Evolutionary conservation across 257 asterid genomes (phyloP).

Genomic region (Orobanche coerulescens): DNA sequence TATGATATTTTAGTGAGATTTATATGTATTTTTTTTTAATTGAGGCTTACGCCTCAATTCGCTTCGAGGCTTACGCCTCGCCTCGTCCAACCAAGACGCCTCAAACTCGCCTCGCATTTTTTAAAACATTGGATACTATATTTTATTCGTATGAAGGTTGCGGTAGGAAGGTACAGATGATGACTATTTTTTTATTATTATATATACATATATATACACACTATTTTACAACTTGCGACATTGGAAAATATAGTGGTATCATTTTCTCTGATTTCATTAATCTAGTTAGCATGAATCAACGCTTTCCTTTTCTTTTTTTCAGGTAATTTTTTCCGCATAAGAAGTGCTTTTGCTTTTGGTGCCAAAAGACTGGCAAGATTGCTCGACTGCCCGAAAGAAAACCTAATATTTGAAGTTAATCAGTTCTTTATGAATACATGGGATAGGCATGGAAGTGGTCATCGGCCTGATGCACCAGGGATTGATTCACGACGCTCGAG

Average conservation of each 20-base stretch:
- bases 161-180: too few species aligned
- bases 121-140: too few species aligned
- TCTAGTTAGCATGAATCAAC: constrained; percentile 5
- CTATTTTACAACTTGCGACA: constrained; percentile 4
- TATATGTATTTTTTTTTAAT: too few species aligned
- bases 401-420: constrained; percentile 53
- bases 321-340: constrained; percentile 85
- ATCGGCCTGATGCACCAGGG: constrained; percentile 76
- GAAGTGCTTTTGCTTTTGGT: constrained; percentile 93
- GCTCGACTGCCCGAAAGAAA: constrained; percentile 63
- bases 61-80: too few species aligned
- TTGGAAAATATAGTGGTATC: constrained; percentile 5
- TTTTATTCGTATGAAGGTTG: too few species aligned
- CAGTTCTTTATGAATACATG: constrained; percentile 86
- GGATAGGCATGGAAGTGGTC: constrained; percentile 88
- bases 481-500: constrained; percentile 32
- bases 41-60: too few species aligned
- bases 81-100: too few species aligned
- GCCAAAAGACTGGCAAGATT: constrained; percentile 76
- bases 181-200: too few species aligned
- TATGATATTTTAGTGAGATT: too few species aligned
- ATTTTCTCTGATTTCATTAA: neutral
- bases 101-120: too few species aligned
- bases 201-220: too few species aligned
- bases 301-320: constrained; percentile 27